Evolutionary conservation across 495 filamentous ascomycete genomes (phyloP).

Genomic region (Astrothelium macrocarpum): DNA sequence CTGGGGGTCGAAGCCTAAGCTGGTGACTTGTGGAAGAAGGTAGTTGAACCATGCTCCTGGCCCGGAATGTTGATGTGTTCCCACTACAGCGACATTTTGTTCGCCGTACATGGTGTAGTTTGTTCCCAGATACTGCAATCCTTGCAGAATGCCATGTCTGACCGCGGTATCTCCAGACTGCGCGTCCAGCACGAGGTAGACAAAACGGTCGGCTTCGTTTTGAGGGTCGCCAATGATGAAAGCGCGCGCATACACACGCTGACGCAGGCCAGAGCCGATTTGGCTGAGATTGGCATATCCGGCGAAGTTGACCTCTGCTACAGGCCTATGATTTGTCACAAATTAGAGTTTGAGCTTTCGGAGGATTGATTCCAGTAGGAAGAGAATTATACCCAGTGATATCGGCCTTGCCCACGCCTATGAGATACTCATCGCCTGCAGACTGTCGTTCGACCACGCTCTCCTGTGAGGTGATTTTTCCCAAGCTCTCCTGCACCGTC

Average conservation of each 20-base stretch:
- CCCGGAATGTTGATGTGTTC: constrained; percentile 89
- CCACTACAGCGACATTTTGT: constrained; percentile 80
- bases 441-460: constrained; percentile 7
- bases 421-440: constrained; percentile 51
- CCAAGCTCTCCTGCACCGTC: neutral
- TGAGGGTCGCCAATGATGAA: constrained; percentile 73
- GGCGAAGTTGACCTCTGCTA: constrained; percentile 87
- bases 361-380: neutral
- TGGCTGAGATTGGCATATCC: constrained; percentile 88
- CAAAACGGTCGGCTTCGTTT: constrained; percentile 60
- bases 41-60: constrained; percentile 96
- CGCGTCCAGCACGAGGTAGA: constrained; percentile 83
- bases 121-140: constrained; percentile 53
- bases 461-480: constrained; percentile 11
- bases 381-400: constrained; percentile 65
- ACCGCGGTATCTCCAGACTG: constrained; percentile 87
- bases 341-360: constrained; percentile 11
- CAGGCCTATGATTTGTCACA: constrained; percentile 45
- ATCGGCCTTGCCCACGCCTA: constrained; percentile 92
- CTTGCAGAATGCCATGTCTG: constrained; percentile 72
- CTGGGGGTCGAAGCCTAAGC: constrained; percentile 78
- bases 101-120: constrained; percentile 68
- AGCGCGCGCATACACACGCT: constrained; percentile 79
- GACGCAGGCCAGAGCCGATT: constrained; percentile 75
- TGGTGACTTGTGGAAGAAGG: constrained; percentile 87